Conservation (phyloP, 2,329 filamentous ascomycete genomes). For the Epichloe gansuensis region DNA sequence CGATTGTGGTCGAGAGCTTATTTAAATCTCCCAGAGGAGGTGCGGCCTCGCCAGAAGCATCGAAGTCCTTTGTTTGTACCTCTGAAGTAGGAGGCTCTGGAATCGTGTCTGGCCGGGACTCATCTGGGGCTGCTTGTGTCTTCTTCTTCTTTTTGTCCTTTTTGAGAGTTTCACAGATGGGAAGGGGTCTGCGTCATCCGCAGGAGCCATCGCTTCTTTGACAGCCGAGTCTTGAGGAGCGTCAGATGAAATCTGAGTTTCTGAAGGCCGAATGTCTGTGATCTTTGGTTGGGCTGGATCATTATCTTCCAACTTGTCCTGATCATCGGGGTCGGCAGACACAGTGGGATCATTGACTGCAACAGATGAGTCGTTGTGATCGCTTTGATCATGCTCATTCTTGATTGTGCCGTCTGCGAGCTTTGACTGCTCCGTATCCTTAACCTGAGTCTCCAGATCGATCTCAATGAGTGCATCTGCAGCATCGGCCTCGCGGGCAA, state of each 20-base stretch:
- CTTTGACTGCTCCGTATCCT: background rate
- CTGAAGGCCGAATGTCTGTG: background rate
- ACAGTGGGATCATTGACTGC: background rate
- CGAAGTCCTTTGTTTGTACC: background rate
- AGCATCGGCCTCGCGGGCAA: slow-evolving; percentile 2
- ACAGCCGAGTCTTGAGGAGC: background rate
- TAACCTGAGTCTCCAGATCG: background rate
- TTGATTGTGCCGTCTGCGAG: background rate
- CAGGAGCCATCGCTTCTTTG: background rate
- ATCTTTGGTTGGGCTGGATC: background rate
- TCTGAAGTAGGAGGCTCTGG: background rate
- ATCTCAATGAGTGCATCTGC: background rate
- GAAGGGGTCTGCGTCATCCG: slow-evolving; percentile 5
- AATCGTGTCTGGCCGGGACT: slow-evolving; percentile 5
- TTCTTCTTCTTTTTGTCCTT: slow-evolving; percentile 24
- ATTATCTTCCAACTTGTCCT: background rate
- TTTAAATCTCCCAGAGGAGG: background rate
- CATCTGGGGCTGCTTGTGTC: slow-evolving; percentile 15
- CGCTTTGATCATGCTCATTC: background rate
- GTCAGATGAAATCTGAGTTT: background rate
- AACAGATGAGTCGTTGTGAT: background rate
- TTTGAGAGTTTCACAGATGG: slow-evolving; percentile 18
- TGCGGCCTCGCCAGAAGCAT: background rate
- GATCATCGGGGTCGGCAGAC: background rate
- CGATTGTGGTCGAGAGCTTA: slow-evolving; percentile 9